Base-by-base conservation (phyloP, 495 filamentous ascomycete species). In the Aspergillus bridgeri region DNA sequence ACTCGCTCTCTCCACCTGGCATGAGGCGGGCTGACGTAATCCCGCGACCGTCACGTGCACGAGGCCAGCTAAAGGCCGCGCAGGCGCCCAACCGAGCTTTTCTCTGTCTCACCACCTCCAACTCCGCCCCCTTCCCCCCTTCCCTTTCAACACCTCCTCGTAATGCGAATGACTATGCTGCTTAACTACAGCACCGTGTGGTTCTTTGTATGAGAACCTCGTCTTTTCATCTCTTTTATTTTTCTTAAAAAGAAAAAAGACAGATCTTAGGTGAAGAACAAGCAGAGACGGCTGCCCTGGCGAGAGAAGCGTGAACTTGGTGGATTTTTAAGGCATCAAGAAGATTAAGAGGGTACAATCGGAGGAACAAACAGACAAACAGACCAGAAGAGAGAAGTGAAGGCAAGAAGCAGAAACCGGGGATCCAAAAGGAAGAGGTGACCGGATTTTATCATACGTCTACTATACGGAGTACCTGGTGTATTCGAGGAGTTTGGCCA, bases 141-240 rank as follows among this genome's bases (percentile, higher is more conserved):
- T 55, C 54, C 63, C 59, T 59, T 61, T 58, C 61, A 63, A 55
- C 27, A 29, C 58, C 63, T 66, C 61, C 64, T 67, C 72, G 76
- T 79, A 79, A 79, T 76, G 70, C 70, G 67, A 74, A 72, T 69
- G 66, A 75, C 66, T 68, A 70, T 75, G 68, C 68, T 72, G 66
- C 69, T 67, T 51, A 64, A 59, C 49, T 56, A 65, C 68, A 66
- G 64, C 57, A 33, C 56, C 63, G 63, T 69, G 64, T 68, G 70
- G 70, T 62, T 75, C 68, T 69, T 70, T 64, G 69, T 71, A 72
- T 72, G 68, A 72, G 66, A 69, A 63, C 65, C 64, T 46, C 51
- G 59, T 64, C 61, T 60, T 70, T 67, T 67, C 54, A 47, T 65
- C 60, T 60, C 64, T 65, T 66, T 23, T 48, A 48, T n/a, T n/a